Evolutionary conservation across 495 filamentous ascomycete species (phyloP).

Genomic region (Aspergillus leporis): DNA sequence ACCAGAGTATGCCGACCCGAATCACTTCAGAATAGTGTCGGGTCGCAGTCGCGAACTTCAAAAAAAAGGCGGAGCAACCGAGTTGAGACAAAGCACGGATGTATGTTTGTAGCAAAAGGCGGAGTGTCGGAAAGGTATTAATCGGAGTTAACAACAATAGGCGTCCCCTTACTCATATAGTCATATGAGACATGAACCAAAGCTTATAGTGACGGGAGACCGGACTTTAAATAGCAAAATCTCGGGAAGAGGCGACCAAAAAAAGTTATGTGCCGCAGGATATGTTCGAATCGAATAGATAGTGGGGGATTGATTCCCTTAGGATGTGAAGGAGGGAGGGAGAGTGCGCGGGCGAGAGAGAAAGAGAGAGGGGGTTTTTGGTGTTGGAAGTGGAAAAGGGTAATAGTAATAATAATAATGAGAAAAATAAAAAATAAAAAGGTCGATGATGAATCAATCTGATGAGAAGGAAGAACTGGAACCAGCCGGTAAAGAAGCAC

Average conservation of each 20-base stretch:
- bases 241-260: background rate
- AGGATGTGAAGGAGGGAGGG: slow-evolving; percentile 1
- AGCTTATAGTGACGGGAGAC: background rate
- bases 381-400: slow-evolving; percentile 19
- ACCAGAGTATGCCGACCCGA: slow-evolving; percentile 1
- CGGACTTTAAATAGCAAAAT: background rate
- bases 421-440: slow-evolving; percentile 15
- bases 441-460: slow-evolving; percentile 2
- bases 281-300: background rate
- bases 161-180: background rate
- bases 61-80: background rate
- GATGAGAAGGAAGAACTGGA: slow-evolving; percentile 13
- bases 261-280: slow-evolving; percentile 1
- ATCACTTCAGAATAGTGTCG: background rate
- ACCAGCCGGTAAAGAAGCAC: slow-evolving; percentile 17
- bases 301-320: background rate
- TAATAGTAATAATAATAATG: slow-evolving; percentile 19
- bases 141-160: background rate
- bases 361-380: slow-evolving; percentile 9
- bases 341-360: slow-evolving; percentile 16
- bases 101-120: background rate
- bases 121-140: background rate
- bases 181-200: background rate
- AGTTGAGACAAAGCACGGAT: background rate
- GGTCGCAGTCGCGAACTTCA: slow-evolving; percentile 2